Evolutionary conservation across 2,329 filamentous ascomycete genomes (phyloP), one percentile per base, ranked within the genome.

Genomic region (Tolypocladium nubicola): DNA sequence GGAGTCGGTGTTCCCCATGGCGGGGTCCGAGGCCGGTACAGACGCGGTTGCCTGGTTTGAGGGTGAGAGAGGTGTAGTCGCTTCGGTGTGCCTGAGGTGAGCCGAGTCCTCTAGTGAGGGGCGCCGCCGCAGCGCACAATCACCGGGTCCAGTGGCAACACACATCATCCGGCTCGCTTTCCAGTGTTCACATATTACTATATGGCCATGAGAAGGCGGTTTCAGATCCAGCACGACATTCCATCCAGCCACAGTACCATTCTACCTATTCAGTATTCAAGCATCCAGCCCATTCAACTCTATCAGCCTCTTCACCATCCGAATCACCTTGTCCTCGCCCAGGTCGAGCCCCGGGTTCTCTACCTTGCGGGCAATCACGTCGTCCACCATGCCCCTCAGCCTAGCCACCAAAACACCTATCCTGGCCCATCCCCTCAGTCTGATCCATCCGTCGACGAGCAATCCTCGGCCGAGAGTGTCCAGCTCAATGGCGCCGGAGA

Each of bases 321-420:
- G 82, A 59, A 97, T 88, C 33, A 97, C 85, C 64, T 87, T 85
- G 58, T 79, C 81, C 50, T 78, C 75, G 57, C 75, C 75, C 40
- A 85, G 68, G 52, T 85, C 82, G 58, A 81, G 68, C 14, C 78
- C 79, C 0, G 89, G 89, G 61, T 89, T 85, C 68, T 92, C 89
- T 53, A 97, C 84, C 72, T 91, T 91, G 62, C 81, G 79, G 58
- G 88, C 88, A 66, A 99, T 82, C 60, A 95, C 79, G 62, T 87
- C 84, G 74, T 99, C 94, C 56, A 99, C 79, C 85, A 97, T 89
- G 58, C 85, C 85, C 61, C 94, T 81, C 63, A 99, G 73, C 61
- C 93, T 79, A 52, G 87, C 89, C 3, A 96, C 87, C 63, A 99
- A 72, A 14, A 97, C 93, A 37, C 93, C 94, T 61, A 99, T 94